Base-by-base conservation (phyloP, 495 filamentous ascomycete genomes). In the Lindgomyces ingoldianus region DNA sequence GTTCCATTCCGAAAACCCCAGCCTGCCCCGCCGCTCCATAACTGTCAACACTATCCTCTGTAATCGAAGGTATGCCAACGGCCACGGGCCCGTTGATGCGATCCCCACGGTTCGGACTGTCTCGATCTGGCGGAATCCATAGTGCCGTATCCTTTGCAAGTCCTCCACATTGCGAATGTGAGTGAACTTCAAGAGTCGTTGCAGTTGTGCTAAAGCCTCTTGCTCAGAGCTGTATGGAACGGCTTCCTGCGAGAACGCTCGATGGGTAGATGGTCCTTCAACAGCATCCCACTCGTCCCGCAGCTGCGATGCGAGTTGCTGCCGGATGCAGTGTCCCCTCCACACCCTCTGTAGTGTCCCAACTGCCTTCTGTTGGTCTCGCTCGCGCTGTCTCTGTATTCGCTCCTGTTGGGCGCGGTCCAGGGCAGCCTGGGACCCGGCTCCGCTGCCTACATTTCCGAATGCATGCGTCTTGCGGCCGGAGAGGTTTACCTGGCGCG, bases 401-500 rank as follows among this genome's bases (percentile, higher is more conserved):
- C 94, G 87, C 70, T 96, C 91, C 63, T 90, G 87, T 70, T 96
- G 90, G 21, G 94, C 95, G 65, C 88, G 84, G 25, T 89, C 88
- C 14, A 98, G 82, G 0, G 93, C 88, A 70, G 86, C 87, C 60
- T 91, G 89, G 2, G 85, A 80, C 19, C 88, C 88, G 10, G 82
- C 75, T 14, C 72, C 78, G 70, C 53, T 67, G 27, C 75, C 64
- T n/a, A 70, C 33, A 53, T 60, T 57, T 77, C 87, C 85, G 75
- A 92, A 91, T 26, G 90, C 87, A 75, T 94, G 91, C 57, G 75
- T 79, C 69, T 85, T 84, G 64, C 93, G 89, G 67, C 93, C 95
- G 53, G 91, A 93, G 60, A 98, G 87, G 75, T 98, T 96, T 67
- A 98, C 91, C 73, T 96, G 90, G 55, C 94, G 88, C 52, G 87